Evolutionary conservation across 1,139 yeast genomes (phyloP).

Genomic region (Candida tetrigidarum): DNA sequence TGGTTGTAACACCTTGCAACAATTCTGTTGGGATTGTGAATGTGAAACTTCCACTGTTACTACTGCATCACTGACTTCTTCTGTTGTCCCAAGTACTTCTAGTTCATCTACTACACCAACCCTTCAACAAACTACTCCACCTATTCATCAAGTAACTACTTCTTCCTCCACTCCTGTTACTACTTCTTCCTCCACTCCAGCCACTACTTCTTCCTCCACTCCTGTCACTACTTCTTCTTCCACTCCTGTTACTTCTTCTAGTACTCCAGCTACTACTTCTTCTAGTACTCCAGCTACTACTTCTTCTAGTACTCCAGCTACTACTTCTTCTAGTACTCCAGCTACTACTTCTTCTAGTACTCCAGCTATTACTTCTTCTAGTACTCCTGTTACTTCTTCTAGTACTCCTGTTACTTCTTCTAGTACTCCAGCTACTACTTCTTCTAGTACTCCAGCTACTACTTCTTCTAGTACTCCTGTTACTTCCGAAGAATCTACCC

Average conservation of each 20-base stretch:
- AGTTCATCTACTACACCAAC: neutral
- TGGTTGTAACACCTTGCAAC: conserved; percentile 10
- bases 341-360: neutral
- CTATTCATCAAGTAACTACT: no score
- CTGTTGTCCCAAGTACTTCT: no score
- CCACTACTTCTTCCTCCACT: conserved; percentile 2
- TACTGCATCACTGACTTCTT: no score
- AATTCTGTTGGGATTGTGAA: conserved; percentile 16
- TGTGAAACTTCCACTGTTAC: conserved; percentile 9
- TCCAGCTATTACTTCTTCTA: neutral
- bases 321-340: neutral
- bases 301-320: neutral
- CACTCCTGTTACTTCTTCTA: neutral
- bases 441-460: neutral
- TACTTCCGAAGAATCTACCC: neutral
- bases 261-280: neutral
- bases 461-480: neutral
- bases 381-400: neutral
- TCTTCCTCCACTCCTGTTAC: no score
- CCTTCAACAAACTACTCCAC: no score
- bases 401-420: neutral
- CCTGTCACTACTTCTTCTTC: neutral
- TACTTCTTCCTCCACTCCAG: no score
- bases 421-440: conserved; percentile 1
- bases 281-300: neutral